Evolutionary conservation across 805 yeast genomes (phyloP), one percentile per base, ranked within the genome.

Genomic region (Saccharomycopsis fodiens): DNA sequence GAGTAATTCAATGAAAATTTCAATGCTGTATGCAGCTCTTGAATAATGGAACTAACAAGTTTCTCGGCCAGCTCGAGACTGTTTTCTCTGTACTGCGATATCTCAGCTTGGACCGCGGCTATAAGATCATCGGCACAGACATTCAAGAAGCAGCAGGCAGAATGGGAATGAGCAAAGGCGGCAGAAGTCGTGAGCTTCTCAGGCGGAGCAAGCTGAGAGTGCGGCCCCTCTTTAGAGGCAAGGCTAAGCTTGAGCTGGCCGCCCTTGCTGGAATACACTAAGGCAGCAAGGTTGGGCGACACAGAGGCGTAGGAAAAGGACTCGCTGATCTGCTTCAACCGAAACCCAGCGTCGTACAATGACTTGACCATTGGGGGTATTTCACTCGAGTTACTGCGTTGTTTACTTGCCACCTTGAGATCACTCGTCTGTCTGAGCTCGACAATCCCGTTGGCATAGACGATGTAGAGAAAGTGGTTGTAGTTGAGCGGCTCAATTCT

Each of bases 21-120:
- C 50, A 87, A 72, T 1, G 93, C 79, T n/a, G 79, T 64, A 57
- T 86, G 94, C 2, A 81, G 70, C 57, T 87, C 95, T 45, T 74
- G 67, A 15, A 82, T 58, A 2, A 82, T 62, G 1, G 73, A 63
- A 6, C 61, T 37, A 55, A 61, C 65, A 32, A 69, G 68, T 54
- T 63, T 57, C 47, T 57, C 57, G 10, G 67, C 55, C 30, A 51
- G 41, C 17, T 58, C 48, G 21, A 58, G 46, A 34, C 59, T 47
- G 20, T 54, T 23, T 30, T 57, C 41, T 25, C 51, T 23, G 37
- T 55, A 55, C n/a, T 58, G 48, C 15, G 59, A 60, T 4, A 78
- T 53, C 48, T 78, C 79, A 1, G 59, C 52, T 54, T 76, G 76
- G 13, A 79, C 68, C 2, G 82, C 64, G 1, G 74, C 71, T 32